A percentile compares a stretch with the other conserved stretches of the same genome.
phyloP scores from a whole-genome alignment of 2,329 filamentous ascomycete genomes.

The Penicillium sp. region DNA sequence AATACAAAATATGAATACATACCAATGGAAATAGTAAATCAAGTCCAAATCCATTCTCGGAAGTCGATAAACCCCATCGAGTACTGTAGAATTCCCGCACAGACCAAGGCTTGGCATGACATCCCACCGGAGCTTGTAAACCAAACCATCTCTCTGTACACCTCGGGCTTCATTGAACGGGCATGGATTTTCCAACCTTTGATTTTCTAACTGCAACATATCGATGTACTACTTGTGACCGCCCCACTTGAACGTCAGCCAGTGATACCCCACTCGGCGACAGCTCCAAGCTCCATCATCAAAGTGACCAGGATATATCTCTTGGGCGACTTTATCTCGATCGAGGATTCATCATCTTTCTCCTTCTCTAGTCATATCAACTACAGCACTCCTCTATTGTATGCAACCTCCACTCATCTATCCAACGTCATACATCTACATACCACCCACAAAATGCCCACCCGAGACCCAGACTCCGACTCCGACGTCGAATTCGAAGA shows the following conservation, averaged over 20 bases:
- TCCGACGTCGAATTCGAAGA: slow-evolving; percentile 22
- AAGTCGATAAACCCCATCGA: not conserved
- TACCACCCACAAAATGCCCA: slow-evolving; percentile 1
- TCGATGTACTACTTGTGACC: not conserved
- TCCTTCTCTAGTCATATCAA: not conserved
- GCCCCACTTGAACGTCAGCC: not conserved
- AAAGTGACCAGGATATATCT: not conserved
- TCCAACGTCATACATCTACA: not conserved
- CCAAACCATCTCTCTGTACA: not conserved
- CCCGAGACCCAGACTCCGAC: slow-evolving; percentile 7
- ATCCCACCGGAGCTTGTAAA: slow-evolving; percentile 14
- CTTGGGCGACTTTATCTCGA: not conserved
- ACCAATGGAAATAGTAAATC: not conserved
- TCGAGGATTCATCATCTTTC: not conserved
- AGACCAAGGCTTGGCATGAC: slow-evolving; percentile 37
- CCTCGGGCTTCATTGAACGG: not conserved
- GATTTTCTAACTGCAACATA: not conserved
- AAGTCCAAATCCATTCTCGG: not conserved
- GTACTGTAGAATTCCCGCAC: slow-evolving; percentile 18
- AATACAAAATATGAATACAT: too few relatives aligned
- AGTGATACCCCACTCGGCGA: not conserved
- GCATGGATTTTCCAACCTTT: not conserved
- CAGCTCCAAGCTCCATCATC: not conserved
- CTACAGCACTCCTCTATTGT: not conserved
- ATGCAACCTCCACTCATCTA: not conserved